These are phyloP conservation scores for Globisporangium paddicum DNA, from an alignment of 352 stramenopile species.

Conservation along the genomic window DNA sequence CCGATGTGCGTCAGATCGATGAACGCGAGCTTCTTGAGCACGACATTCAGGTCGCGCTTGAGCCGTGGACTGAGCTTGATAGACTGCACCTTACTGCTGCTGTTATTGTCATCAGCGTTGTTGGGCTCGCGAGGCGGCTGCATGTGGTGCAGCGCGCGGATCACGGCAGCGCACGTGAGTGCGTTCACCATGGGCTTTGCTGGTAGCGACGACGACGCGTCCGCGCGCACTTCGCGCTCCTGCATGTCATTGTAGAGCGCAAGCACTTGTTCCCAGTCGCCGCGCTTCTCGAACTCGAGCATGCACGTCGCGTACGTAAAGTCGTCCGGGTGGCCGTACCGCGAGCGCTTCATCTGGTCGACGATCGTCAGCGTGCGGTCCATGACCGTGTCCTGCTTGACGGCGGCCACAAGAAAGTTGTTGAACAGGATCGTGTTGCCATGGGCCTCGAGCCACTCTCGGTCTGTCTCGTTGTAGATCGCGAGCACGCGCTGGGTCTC, in stretches of 20 bases:
- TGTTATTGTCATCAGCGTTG: background rate
- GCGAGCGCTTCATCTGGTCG: slow-evolving; percentile 33
- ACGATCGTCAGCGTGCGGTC: slow-evolving; percentile 36
- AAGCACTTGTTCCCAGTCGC: slow-evolving; percentile 38
- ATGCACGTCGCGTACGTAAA: slow-evolving; percentile 66
- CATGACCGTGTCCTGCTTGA: slow-evolving; percentile 21
- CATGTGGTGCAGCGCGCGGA: slow-evolving; percentile 44
- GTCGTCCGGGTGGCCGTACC: slow-evolving; percentile 38
- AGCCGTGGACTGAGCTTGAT: slow-evolving; percentile 11
- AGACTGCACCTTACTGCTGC: background rate
- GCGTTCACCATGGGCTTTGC: slow-evolving; percentile 36
- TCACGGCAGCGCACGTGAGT: slow-evolving; percentile 38
- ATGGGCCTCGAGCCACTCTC: slow-evolving; percentile 29
- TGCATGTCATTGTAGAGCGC: slow-evolving; percentile 60
- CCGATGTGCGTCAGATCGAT: slow-evolving; percentile 38
- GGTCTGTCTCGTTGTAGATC: slow-evolving; percentile 41
- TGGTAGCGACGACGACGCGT: background rate
- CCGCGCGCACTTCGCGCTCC: slow-evolving; percentile 21
- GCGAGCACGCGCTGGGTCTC: slow-evolving; percentile 37
- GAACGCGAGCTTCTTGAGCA: slow-evolving; percentile 37
- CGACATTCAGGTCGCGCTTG: slow-evolving; percentile 37
- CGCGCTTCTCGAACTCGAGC: slow-evolving; percentile 41
- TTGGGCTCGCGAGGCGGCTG: background rate
- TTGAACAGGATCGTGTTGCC: slow-evolving; percentile 50
- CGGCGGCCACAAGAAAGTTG: slow-evolving; percentile 52